phyloP scores from a whole-genome alignment of 2,329 filamentous ascomycete species.

The Ophiocordyceps polyrhachis-furcata region DNA sequence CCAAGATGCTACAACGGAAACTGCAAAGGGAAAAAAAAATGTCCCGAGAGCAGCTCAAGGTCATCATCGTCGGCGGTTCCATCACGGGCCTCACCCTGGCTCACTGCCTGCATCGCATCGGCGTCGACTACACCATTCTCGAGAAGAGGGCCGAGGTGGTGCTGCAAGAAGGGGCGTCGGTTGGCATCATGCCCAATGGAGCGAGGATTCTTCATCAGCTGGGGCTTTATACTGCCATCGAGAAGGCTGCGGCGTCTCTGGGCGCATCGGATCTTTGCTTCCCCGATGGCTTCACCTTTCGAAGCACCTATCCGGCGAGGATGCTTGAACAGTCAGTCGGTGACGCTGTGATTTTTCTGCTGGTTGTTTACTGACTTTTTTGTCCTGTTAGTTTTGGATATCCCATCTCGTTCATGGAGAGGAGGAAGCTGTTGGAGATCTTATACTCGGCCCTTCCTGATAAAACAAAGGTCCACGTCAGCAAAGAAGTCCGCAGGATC shows the following conservation, averaged over 20 bases:
- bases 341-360: not conserved
- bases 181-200: conserved; percentile 24
- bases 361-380: no score
- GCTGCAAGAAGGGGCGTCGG: conserved; percentile 26
- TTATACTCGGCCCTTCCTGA: conserved; percentile 13
- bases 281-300: not conserved
- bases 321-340: not conserved
- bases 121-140: conserved; percentile 29
- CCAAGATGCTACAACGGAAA: conserved; percentile 15
- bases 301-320: not conserved
- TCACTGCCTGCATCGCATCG: conserved; percentile 21
- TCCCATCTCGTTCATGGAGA: conserved; percentile 13
- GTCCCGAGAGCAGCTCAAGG: conserved; percentile 1
- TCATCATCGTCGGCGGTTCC: conserved; percentile 25
- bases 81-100: conserved; percentile 20
- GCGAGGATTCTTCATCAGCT: conserved; percentile 30
- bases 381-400: conserved; percentile 6
- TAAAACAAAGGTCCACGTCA: conserved; percentile 6
- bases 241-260: conserved; percentile 3
- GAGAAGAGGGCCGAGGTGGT: conserved; percentile 22
- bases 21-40: not conserved
- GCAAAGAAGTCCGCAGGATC: not conserved
- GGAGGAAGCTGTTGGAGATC: conserved; percentile 13
- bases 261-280: not conserved
- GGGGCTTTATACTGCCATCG: conserved; percentile 9